Base-by-base conservation (phyloP, 352 stramenopile genomes). In the Pilasporangium apinafurcum region DNA sequence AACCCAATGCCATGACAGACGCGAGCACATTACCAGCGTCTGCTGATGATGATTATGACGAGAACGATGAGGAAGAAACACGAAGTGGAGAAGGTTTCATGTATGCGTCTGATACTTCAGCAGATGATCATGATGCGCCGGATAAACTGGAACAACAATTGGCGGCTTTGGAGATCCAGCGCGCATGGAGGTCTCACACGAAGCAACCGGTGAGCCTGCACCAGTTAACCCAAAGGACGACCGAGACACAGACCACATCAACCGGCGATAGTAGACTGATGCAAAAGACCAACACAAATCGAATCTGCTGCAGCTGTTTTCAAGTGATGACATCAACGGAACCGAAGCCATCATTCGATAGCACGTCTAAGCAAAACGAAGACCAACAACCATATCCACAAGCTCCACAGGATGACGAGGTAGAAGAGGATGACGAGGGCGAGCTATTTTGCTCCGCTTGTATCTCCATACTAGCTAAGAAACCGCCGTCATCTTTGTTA, bases 271-370 rank as follows among this genome's bases (percentile, higher is more conserved):
- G n/a, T n/a, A n/a, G n/a, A n/a, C n/a, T n/a, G 18, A 33, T 12
- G 27, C 9, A 21, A 14, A 44, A 4, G 36, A n/a, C 26, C 28
- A 22, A 31, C 9, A 20, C 17, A 9, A 29, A 16, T n/a, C 35
- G 30, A 17, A 65, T 62, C 39, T 76, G 65, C 39, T 64, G 68
- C 20, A 37, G 50, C 21, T 76, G 65, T 55, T 72, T 72, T 39
- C 48, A 41, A n/a, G 5, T 65, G 35, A 61, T 72, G 12, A 17
- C 16, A 4, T 31, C 44, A 18, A 37, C 28, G 5, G 30, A 59
- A n/a, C n/a, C n/a, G n/a, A n/a, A n/a, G n/a, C n/a, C n/a, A n/a
- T n/a, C n/a, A n/a, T n/a, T n/a, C n/a, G n/a, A n/a, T n/a, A n/a
- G n/a, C n/a, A n/a, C n/a, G n/a, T n/a, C n/a, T n/a, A n/a, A n/a